Conservation (phyloP, 345 rosid genomes). For the Iberis pinnata region DNA sequence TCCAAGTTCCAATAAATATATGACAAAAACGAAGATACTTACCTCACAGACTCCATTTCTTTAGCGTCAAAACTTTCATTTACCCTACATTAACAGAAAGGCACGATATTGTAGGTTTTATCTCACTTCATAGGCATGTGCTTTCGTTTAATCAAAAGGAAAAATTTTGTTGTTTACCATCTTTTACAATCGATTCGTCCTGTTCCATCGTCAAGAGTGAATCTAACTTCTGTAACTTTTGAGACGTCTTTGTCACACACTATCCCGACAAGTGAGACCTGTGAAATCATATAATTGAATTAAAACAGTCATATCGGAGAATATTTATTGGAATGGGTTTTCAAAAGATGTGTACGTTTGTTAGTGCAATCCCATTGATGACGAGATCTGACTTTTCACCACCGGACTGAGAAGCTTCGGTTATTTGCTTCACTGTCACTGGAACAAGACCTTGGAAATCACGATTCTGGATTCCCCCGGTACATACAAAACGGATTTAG, state of each 20-base stretch:
- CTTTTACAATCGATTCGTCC: slow-evolving; percentile 69
- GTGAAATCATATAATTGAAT: neutral
- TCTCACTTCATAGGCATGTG: neutral
- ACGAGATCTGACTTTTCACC: slow-evolving; percentile 66
- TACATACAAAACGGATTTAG: neutral
- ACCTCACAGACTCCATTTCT: slow-evolving; percentile 41
- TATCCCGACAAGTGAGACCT: neutral
- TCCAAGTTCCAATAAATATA: neutral
- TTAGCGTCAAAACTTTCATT: neutral
- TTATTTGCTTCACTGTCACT: slow-evolving; percentile 77
- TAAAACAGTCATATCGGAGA: too few relatives aligned
- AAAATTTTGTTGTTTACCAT: slow-evolving; percentile 42
- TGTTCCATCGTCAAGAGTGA: slow-evolving; percentile 79
- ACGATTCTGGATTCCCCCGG: slow-evolving; percentile 39
- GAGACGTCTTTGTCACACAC: slow-evolving; percentile 27
- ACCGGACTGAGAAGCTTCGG: slow-evolving; percentile 62
- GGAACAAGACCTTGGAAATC: slow-evolving; percentile 66
- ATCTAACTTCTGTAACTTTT: slow-evolving; percentile 63
- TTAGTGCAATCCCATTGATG: slow-evolving; percentile 57
- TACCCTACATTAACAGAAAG: neutral
- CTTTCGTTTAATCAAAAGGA: too few relatives aligned
- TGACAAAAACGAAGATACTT: slow-evolving; percentile 21
- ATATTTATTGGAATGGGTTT: too few relatives aligned
- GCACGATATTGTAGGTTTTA: neutral
- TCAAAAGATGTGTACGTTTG: slow-evolving; percentile 19